Base-by-base conservation (phyloP, 1,284 basidiomycete species). In the Rhizopogon hawkerae region DNA sequence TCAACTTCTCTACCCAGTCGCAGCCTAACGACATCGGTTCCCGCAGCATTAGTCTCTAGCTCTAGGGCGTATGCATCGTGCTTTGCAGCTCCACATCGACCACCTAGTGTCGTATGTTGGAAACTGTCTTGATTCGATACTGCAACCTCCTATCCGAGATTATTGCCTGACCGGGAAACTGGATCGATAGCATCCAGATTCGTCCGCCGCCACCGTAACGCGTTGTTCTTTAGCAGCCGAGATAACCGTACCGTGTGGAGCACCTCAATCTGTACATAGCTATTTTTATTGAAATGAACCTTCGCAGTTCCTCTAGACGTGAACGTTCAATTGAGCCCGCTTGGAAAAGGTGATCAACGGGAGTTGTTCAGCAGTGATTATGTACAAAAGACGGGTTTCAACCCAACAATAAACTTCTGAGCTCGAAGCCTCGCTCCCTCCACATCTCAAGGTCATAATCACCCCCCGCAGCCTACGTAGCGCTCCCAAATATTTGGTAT, bases 401-500 rank as follows among this genome's bases (percentile, higher is more conserved):
- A 13, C 24, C 9, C n/a, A 29, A 18, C 5, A 41, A 18, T 42
- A 31, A 31, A 31, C 29, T 31, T 31, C 29, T 11, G 29, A 31
- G 2, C 9, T 31, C 10, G 29, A 31, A 10, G 29, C 10, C 29
- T 14, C 16, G 10, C 14, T 16, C 35, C 9, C 8, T 36, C 35
- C 35, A 10, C 35, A 35, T 7, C 35, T 4, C 14, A 9, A 16
- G 14, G 35, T 16, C 34, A 35, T 7, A 26, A 36, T 2, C 14
- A 35, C n/a, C 18, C 10, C 21, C 18, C 18, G 37, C 5, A 16
- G 26, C 31, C 58, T 77, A 92, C 41, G 85, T 86, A 38, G 89
- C 89, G 64, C 87, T 92, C 50, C 92, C 92, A 65, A 95, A 95
- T 55, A 95, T 93, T 66, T 92, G 88, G 77, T 95, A 95, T 60